Evolutionary conservation across 179 eudicot genomes (phyloP), one percentile per base, ranked within the genome.

Genomic region (Beta lomatogona): DNA sequence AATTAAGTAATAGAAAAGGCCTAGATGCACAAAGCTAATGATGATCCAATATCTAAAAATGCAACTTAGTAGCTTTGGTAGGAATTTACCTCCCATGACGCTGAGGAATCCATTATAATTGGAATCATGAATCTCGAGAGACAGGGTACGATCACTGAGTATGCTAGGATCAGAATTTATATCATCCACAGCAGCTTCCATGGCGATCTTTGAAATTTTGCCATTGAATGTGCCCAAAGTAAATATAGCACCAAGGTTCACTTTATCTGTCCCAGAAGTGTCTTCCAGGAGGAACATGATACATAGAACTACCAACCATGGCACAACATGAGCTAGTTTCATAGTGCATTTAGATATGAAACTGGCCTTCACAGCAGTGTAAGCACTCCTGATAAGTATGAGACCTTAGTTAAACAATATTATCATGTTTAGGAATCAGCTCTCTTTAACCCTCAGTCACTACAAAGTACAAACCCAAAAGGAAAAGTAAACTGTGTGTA

Each of bases 11-110:
- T 36, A 36, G 41, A 36, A 36, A 36, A 36, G 41, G 41, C 64
- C 77, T 74, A 53, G 4, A 48, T 48, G 66, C 22, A 21, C 22
- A 21, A 21, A n/a, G 22, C 3, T 12, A 5, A 48, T 48, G 8
- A 48, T 21, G 31, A 57, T 57, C n/a, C 18, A 57, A 22, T n/a
- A 61, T 21, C 36, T 4, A 21, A n/a, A 60, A 36, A 6, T 1
- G 11, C 54, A 79, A 74, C 10, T 54, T 55, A 4, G 41, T 53
- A 68, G 71, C 45, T 70, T 45, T 64, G 4, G 18, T 58, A 66
- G 41, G 57, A 76, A 41, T n/a, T 78, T 91, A 93, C 97, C 94
- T 79, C 94, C 94, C 82, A 92, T 83, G 74, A 91, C 88, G 83
- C 92, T 85, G 76, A 88, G 90, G 79, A 92, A 92, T 66, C 94